Evolutionary conservation across 495 filamentous ascomycete species (phyloP).

Genomic region (Penicillium bialowiezense): DNA sequence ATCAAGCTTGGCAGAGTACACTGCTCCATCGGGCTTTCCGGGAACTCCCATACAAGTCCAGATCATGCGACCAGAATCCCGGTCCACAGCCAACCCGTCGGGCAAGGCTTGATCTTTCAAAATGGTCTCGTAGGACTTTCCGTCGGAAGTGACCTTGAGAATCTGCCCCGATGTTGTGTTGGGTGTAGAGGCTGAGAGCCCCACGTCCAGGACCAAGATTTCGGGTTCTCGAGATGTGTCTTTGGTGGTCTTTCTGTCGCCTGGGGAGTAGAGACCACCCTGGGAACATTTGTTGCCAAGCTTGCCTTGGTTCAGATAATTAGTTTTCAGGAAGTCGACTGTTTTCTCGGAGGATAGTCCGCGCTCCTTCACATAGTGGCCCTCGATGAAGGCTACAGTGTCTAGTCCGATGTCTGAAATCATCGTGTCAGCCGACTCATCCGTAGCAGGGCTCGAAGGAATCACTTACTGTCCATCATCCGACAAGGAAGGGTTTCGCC

Average conservation of each 20-base stretch:
- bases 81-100: slow-evolving; percentile 44
- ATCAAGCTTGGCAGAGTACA: slow-evolving; percentile 40
- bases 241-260: not conserved
- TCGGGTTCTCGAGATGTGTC: not conserved
- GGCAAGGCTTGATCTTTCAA: slow-evolving; percentile 33
- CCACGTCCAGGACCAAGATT: slow-evolving; percentile 27
- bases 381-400: slow-evolving; percentile 46
- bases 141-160: slow-evolving; percentile 17
- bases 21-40: slow-evolving; percentile 37
- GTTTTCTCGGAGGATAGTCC: slow-evolving; percentile 31
- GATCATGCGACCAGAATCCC: slow-evolving; percentile 35
- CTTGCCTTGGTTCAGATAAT: slow-evolving; percentile 41
- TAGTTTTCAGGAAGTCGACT: slow-evolving; percentile 36
- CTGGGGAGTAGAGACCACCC: slow-evolving; percentile 28
- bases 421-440: not conserved
- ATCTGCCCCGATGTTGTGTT: slow-evolving; percentile 19
- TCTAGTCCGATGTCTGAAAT: slow-evolving; percentile 46
- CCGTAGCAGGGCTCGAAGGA: not conserved
- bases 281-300: slow-evolving; percentile 23
- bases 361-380: slow-evolving; percentile 44
- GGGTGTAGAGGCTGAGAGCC: slow-evolving; percentile 17
- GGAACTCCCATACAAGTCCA: slow-evolving; percentile 52
- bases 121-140: slow-evolving; percentile 16
- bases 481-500: slow-evolving; percentile 21
- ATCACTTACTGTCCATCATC: slow-evolving; percentile 31